Evolutionary conservation across 306 rosid species (phyloP), one percentile per base, ranked within the genome.

Genomic region (Corylus heterophylla): DNA sequence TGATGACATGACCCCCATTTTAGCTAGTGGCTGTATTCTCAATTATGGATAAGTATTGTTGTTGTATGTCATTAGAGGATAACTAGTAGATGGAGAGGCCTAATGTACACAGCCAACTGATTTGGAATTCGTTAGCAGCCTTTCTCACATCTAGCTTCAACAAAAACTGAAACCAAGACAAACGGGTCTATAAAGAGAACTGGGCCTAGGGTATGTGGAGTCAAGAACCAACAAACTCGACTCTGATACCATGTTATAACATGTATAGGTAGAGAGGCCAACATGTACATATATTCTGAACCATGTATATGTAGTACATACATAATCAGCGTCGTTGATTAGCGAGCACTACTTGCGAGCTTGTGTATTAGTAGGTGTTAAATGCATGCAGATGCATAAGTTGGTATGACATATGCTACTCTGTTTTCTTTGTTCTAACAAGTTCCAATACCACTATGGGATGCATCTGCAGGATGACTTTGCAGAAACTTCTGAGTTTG

Each of bases 391-490:
- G 16, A 44, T 75, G 69, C 54, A 20, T 27, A 17, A 35, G 54
- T 31, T 25, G 9, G 42, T 62, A 22, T 42, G 2, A 74, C 64
- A 12, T 49, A 44, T 49, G 68, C 22, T 77, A 4, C 68, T 55
- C 12, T 66, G n/a, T 29, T 29, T 75, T 51, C 13, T 25, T 58
- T 66, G 29, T 8, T 64, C 56, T 52, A 58, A 69, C 69, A 12
- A 35, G 52, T 37, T 37, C 25, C 71, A 22, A 18, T 70, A 78
- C 58, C 56, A 61, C 31, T 75, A 12, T 61, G 73, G 58, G 69
- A 75, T 80, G 52, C 71, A 45, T 83, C 63, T 75, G 74, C 86
- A 95, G 99, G 97, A 85, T 48, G 94, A 90, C 52, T 88, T 91
- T 74, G 89, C 90, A 0, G 97, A 95, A 78, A 76, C 85, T 74